Base-by-base conservation (phyloP, 2,329 filamentous ascomycete species). In the Xylariaceae sp. region DNA sequence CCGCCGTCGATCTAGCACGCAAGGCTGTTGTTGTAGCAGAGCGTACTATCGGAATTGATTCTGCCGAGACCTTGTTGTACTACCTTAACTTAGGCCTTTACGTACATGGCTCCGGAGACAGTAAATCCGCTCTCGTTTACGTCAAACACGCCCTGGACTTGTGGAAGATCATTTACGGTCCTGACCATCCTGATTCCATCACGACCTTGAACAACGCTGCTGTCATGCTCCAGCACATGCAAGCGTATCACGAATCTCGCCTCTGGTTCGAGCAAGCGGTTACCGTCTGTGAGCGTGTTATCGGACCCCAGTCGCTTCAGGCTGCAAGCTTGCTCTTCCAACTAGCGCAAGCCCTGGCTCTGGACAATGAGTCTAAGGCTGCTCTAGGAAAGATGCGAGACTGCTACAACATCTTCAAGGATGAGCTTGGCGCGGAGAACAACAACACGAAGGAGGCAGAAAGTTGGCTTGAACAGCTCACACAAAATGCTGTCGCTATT, bases 161-260 rank as follows among this genome's bases (percentile, higher is more conserved):
- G 52, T 97, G 92, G 92, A 96, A 95, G 74, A 80, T 97, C 59
- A 92, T 97, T 59, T 98, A 96, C 64, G 93, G 93, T 23, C 75
- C 85, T 22, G 86, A 89, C 59, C 93, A 98, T 69, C 93, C 93
- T 3, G 93, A 98, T 70, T 95, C 90, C 7, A 96, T 98, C 69
- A 98, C 94, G 7, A 97, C 93, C 14, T 86, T 97, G 69, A 98
- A 97, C 79, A 98, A 98, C 62, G 92, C 89, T 17, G 93, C 93
- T 6, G 93, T 98, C 49, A 98, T 98, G 93, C 82, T 98, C 47
- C 93, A 98, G 69, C 85, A 90, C 45, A 79, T 96, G 58, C 95
- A 97, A 75, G 84, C 87, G 50, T 98, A 95, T 72, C 85, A 92
- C 59, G 89, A 95, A 69, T 97, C 92, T 37, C 85, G 93, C 41